Evolutionary conservation across 352 stramenopile species (phyloP).

Genomic region (Pythium plurisporium): DNA sequence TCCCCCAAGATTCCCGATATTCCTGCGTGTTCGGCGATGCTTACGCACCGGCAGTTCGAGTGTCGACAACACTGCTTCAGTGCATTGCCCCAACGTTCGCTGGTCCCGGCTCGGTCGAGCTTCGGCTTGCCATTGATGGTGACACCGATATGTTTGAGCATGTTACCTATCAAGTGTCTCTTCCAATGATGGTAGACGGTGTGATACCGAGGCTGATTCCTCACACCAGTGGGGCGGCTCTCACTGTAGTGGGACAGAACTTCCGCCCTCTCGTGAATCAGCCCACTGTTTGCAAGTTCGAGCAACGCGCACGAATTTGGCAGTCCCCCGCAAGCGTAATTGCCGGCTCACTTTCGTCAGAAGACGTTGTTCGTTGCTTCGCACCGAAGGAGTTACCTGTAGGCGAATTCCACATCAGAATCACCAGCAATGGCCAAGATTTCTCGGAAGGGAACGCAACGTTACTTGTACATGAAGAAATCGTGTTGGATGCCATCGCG

Average conservation of each 20-base stretch:
- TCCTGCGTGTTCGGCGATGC: neutral
- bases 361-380: slow-evolving; percentile 6
- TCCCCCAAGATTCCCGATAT: neutral
- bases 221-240: neutral
- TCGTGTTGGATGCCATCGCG: neutral
- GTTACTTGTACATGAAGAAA: slow-evolving; percentile 1
- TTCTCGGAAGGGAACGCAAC: neutral
- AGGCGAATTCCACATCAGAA: slow-evolving; percentile 1
- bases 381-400: slow-evolving; percentile 1
- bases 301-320: neutral
- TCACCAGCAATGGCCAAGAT: slow-evolving; percentile 16
- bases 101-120: neutral
- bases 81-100: slow-evolving; percentile 3
- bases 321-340: neutral
- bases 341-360: neutral
- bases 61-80: neutral
- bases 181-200: neutral
- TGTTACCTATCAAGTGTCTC: neutral
- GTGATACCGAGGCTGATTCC: slow-evolving; percentile 1
- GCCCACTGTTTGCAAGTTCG: slow-evolving; percentile 6
- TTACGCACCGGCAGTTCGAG: neutral
- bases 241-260: slow-evolving; percentile 10
- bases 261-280: slow-evolving; percentile 5
- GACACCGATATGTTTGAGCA: neutral
- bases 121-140: slow-evolving; percentile 5